phyloP scores from a whole-genome alignment of 495 filamentous ascomycete genomes.

The Parathielavia hyrcaniae region DNA sequence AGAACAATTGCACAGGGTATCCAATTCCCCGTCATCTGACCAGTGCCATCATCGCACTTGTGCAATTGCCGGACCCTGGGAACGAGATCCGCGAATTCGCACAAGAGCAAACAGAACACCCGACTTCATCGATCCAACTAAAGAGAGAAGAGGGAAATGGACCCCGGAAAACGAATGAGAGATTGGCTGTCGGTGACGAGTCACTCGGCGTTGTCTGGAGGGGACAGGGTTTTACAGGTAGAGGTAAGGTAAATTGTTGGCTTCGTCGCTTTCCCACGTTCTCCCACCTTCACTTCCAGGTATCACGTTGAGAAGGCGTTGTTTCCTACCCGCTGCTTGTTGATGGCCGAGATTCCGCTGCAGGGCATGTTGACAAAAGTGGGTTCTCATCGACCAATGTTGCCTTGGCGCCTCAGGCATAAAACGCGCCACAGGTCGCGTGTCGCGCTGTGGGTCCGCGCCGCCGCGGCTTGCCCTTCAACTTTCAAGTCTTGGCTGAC shows the following conservation, averaged over 20 bases:
- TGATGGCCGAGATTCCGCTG: too few relatives aligned
- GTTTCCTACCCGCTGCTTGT: not conserved
- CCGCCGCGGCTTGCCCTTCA: too few relatives aligned
- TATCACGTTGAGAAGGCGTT: not conserved
- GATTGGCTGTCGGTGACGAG: not conserved
- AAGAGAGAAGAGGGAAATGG: not conserved
- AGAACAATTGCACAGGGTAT: not conserved
- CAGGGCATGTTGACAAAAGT: conserved; percentile 2
- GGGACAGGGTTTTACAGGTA: not conserved
- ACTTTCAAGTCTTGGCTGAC: not conserved
- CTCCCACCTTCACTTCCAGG: too few relatives aligned
- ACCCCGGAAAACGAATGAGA: not conserved
- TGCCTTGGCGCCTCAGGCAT: not conserved
- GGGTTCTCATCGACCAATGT: not conserved
- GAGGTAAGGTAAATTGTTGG: not conserved
- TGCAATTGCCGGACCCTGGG: not conserved
- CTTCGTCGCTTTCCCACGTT: too few relatives aligned
- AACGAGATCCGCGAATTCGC: not conserved
- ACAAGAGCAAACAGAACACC: conserved; percentile 6
- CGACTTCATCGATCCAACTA: not conserved
- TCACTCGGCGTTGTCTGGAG: not conserved
- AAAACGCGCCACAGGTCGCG: not conserved
- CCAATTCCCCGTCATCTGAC: not conserved
- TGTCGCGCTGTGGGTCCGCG: not conserved
- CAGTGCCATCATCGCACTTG: conserved; percentile 6